Evolutionary conservation across 768 basidiomycete species (phyloP), one percentile per base, ranked within the genome.

Genomic region (Tremella yokohamensis): DNA sequence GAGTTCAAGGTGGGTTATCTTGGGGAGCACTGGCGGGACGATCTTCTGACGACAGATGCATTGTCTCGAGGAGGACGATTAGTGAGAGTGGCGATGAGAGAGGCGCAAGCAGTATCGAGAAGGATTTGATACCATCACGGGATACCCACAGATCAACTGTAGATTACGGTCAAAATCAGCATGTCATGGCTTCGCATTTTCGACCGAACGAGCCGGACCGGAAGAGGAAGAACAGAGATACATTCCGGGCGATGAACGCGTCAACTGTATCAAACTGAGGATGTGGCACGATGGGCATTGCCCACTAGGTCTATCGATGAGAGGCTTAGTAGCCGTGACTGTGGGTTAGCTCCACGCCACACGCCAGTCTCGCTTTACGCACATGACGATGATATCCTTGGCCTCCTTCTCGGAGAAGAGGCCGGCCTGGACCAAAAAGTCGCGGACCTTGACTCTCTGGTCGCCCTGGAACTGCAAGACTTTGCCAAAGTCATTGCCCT

Each of bases 381-480:
- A 75, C 73, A 76, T 61, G 49, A 74, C 72, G 55, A 76, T 70
- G 56, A 60, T 61, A 62, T 75, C 75, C 74, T 78, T 78, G 29
- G 75, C 76, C 56, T 78, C 77, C 63, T 75, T 75, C 64, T 69
- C 70, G 26, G 61, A 62, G 48, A 76, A 69, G 45, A 78, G 64
- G 16, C 75, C 77, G 22, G 64, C 60, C 70, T 88, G 86, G 61
- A 82, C 80, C 66, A 99, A 85, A 83, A 97, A 97, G 49, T 81
- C 83, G 54, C 83, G 84, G 64, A 97, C 94, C 82, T 93, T 92
- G 75, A 82, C 78, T 52, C 96, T 84, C 79, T 99, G 96, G 79
- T 99, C 96, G 61, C 96, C 96, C 77, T 98, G 96, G 64, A 99
- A 86, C 80, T 99, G 96, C 73, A 99, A 90, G 76, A 99, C 90